These are phyloP conservation scores for Fusarium sp. DNA, from an alignment of 2,329 filamentous ascomycete genomes.

Conservation along the genomic window DNA sequence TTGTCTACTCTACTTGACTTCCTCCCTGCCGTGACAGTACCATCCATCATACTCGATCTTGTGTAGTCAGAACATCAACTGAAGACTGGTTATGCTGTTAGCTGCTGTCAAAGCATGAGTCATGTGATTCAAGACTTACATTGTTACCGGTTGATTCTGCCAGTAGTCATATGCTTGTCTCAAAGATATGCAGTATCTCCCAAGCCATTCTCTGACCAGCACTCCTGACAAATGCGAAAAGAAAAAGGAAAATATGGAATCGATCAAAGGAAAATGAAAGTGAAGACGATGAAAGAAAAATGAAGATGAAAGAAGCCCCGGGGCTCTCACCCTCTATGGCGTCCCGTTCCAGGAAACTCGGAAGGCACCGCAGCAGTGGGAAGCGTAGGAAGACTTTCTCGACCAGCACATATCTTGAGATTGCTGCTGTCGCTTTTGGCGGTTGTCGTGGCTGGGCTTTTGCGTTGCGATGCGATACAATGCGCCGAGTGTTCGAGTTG, in stretches of 20 bases:
- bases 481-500: conserved; percentile 40
- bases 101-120: neutral
- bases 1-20: neutral
- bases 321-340: too few relatives aligned
- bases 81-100: neutral
- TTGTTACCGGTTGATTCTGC: neutral
- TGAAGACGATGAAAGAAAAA: too few relatives aligned
- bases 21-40: neutral
- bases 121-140: neutral
- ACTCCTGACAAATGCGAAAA: too few relatives aligned
- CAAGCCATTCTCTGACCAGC: too few relatives aligned
- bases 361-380: too few relatives aligned
- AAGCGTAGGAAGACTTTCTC: too few relatives aligned
- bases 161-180: neutral
- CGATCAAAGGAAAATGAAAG: too few relatives aligned
- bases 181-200: too few relatives aligned
- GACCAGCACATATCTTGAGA: too few relatives aligned
- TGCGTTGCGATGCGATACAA: conserved; percentile 23
- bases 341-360: too few relatives aligned
- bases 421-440: conserved; percentile 2
- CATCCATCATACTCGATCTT: neutral
- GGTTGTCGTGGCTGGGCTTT: conserved; percentile 33
- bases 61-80: neutral
- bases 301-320: too few relatives aligned
- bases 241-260: too few relatives aligned